Evolutionary conservation across 345 rosid species (phyloP).

Genomic region (Eucalyptus lansdowneana): DNA sequence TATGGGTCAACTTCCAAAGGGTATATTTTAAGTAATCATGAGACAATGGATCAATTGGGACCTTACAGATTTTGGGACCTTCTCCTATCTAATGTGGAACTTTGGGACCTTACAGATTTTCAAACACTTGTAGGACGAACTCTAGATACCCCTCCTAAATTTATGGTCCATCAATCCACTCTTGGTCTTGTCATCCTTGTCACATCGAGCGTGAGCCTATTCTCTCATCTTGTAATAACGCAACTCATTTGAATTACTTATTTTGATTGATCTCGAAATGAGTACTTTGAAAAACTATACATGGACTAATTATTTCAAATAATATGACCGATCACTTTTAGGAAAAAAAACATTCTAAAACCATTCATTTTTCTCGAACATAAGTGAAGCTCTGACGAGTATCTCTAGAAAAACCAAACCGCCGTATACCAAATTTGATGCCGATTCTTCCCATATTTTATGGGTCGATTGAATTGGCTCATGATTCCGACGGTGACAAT

Average conservation of each 20-base stretch:
- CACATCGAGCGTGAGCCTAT: neutral
- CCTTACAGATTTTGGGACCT: neutral
- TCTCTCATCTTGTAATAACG: neutral
- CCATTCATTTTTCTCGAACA: neutral
- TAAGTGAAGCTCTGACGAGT: fast-evolving
- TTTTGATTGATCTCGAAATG: neutral
- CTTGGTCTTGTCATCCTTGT: neutral
- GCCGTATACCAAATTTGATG: neutral
- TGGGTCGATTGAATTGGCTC: neutral
- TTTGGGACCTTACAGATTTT: neutral
- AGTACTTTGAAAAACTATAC: too few relatives aligned
- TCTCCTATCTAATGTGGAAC: neutral
- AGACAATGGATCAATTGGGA: neutral
- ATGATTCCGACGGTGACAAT: neutral
- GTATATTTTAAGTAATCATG: neutral
- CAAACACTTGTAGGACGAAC: neutral
- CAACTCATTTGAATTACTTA: neutral
- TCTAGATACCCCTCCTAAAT: neutral
- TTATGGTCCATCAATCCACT: neutral
- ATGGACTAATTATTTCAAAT: neutral
- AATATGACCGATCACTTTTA: neutral
- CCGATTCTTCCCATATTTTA: neutral
- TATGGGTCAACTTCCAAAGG: neutral
- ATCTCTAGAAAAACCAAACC: neutral
- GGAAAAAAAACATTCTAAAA: neutral